Evolutionary conservation across 257 asterid genomes (phyloP).

Genomic region (Lycium barbarum): DNA sequence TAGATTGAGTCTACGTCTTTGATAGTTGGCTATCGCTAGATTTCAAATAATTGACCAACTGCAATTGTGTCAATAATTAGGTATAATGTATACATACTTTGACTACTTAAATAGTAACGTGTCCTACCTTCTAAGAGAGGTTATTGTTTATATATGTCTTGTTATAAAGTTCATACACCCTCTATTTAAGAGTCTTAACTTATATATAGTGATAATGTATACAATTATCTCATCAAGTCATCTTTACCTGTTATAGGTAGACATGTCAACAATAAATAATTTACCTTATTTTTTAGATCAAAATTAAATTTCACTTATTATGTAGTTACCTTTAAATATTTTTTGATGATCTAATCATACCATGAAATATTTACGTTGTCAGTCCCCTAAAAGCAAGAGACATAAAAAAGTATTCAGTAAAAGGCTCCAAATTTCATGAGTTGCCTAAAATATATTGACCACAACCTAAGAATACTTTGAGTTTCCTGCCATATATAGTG

Average conservation of each 20-base stretch:
- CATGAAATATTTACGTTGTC: background rate
- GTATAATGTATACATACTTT: constrained; percentile 8
- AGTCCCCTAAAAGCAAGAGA: background rate
- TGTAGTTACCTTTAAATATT: background rate
- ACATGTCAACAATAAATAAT: background rate
- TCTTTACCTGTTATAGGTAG: background rate
- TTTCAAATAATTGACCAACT: constrained; percentile 24
- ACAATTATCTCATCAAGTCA: no score
- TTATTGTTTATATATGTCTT: no score
- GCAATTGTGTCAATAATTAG: constrained; percentile 17
- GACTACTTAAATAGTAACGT: background rate
- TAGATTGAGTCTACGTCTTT: constrained; percentile 26
- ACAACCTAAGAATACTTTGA: background rate
- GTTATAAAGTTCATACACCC: background rate
- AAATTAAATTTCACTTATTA: background rate
- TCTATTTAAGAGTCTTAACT: background rate
- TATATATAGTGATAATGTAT: background rate
- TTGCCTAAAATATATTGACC: constrained; percentile 26
- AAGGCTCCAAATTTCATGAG: constrained; percentile 8
- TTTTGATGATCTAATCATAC: background rate
- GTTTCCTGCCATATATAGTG: background rate
- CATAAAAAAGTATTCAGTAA: background rate
- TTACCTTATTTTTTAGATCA: background rate
- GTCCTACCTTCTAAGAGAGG: constrained; percentile 9
- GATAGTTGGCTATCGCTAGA: background rate